Conservation (phyloP, 2,329 filamentous ascomycete genomes). For the Nigrospora oryzae region DNA sequence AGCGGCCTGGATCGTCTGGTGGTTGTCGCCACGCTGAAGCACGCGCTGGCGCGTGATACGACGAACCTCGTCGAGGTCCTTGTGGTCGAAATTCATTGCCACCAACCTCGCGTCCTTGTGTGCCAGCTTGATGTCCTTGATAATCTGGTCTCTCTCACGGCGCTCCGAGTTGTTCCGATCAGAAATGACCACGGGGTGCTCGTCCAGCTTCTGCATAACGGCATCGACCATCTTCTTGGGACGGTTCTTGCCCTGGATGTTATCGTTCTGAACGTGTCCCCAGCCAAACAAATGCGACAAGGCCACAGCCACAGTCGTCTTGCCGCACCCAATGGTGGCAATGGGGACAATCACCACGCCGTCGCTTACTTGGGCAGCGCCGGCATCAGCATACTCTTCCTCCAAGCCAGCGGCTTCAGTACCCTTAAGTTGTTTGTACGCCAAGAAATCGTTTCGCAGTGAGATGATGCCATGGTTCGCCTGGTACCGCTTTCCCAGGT, state of each 20-base stretch:
- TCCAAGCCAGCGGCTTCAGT: conserved; percentile 79
- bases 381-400: conserved; percentile 41
- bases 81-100: conserved; percentile 82
- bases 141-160: conserved; percentile 80
- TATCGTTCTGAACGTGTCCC: conserved; percentile 95
- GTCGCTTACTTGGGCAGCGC: conserved; percentile 45
- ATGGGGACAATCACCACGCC: conserved; percentile 83
- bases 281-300: conserved; percentile 77
- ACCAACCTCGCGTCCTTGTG: conserved; percentile 63
- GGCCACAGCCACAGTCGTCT: conserved; percentile 84
- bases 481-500: conserved; percentile 64
- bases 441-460: conserved; percentile 80
- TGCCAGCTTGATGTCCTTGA: conserved; percentile 63
- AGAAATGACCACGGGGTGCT: conserved; percentile 69
- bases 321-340: conserved; percentile 91
- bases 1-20: conserved; percentile 91
- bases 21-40: conserved; percentile 81
- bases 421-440: conserved; percentile 75
- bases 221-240: conserved; percentile 70
- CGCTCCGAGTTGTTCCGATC: conserved; percentile 91
- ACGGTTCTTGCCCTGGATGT: conserved; percentile 73
- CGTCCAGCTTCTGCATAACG: conserved; percentile 55
- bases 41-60: conserved; percentile 71
- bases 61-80: conserved; percentile 65
- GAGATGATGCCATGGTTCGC: conserved; percentile 92